Conservation (phyloP, 768 basidiomycete species). For the Boletus fagicola region DNA sequence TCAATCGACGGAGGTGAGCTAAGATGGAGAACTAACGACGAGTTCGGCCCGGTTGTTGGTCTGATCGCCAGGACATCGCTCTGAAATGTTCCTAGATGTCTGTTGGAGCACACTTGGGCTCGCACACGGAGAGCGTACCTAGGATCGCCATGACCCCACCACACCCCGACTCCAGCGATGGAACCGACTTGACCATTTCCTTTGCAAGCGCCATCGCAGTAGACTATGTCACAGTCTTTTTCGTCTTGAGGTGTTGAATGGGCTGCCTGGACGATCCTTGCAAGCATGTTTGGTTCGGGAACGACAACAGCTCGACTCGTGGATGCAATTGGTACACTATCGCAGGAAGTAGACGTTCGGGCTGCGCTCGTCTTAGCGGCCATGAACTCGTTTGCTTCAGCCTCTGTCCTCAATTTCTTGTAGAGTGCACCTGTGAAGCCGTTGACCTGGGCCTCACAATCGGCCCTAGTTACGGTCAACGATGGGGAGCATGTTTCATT, state of each 20-base stretch:
- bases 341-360: slow-evolving; percentile 9
- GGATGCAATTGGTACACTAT: slow-evolving; percentile 18
- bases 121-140: slow-evolving; percentile 36
- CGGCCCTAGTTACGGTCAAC: slow-evolving; percentile 49
- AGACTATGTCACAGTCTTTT: slow-evolving; percentile 53
- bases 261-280: not conserved
- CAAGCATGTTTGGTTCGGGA: not conserved
- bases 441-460: slow-evolving; percentile 67
- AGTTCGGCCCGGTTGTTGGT: slow-evolving; percentile 91
- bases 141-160: slow-evolving; percentile 72
- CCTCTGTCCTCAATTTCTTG: slow-evolving; percentile 61
- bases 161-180: slow-evolving; percentile 84
- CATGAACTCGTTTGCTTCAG: slow-evolving; percentile 61
- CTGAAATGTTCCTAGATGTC: slow-evolving; percentile 67
- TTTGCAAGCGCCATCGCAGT: slow-evolving; percentile 84
- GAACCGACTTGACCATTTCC: slow-evolving; percentile 72
- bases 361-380: slow-evolving; percentile 28
- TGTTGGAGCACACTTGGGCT: not conserved
- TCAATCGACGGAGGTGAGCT: not conserved
- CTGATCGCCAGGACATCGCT: slow-evolving; percentile 78
- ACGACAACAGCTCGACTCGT: slow-evolving; percentile 23
- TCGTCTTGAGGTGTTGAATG: slow-evolving; percentile 24
- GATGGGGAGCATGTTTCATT: slow-evolving; percentile 29
- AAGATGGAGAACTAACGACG: slow-evolving; percentile 51
- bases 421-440: slow-evolving; percentile 59